These are phyloP conservation scores for Huntiella decipiens DNA, from an alignment of 2,329 filamentous ascomycete species.

Conservation along the genomic window DNA sequence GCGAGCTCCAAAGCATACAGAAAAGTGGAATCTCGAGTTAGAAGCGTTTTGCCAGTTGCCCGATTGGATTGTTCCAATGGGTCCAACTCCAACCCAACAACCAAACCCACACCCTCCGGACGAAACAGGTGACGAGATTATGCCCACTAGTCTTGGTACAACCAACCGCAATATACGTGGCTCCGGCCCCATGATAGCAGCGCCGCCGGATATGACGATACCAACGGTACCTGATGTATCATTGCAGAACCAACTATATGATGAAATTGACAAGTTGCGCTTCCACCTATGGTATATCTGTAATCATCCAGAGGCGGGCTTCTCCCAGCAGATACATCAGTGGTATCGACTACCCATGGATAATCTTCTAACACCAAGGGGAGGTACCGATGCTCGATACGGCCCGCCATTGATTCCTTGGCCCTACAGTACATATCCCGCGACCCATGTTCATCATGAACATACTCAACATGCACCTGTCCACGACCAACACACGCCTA, in stretches of 20 bases:
- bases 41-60: conserved; percentile 9
- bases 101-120: too few species aligned
- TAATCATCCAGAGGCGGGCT: background rate
- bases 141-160: too few species aligned
- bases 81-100: conserved; percentile 1
- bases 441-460: too few species aligned
- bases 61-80: conserved; percentile 7
- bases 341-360: background rate
- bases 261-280: conserved; percentile 8
- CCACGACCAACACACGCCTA: background rate
- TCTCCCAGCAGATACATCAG: background rate
- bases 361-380: background rate
- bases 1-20: conserved; percentile 8
- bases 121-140: too few species aligned
- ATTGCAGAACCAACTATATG: background rate
- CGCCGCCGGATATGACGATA: background rate
- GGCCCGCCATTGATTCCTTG: background rate
- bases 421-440: background rate
- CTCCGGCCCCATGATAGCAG: background rate
- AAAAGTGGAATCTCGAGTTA: conserved; percentile 10
- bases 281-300: conserved; percentile 6
- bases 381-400: background rate
- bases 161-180: too few species aligned
- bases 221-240: too few species aligned
- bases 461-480: too few species aligned